Evolutionary conservation across 345 rosid genomes (phyloP).

Genomic region (Aquilaria yunnanensis): DNA sequence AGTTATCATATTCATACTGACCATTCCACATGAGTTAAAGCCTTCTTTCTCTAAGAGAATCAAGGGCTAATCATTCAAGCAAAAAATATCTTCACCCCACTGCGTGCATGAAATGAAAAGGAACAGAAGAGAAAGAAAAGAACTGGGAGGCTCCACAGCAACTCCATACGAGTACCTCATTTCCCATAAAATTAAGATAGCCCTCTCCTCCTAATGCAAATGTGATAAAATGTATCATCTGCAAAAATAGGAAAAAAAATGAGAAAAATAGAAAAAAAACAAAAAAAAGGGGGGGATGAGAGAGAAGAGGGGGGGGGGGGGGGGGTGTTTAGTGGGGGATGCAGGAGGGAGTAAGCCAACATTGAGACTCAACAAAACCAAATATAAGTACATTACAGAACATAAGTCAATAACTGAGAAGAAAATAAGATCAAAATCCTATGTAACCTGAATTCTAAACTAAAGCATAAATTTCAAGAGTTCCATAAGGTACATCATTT

Average conservation of each 20-base stretch:
- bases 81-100: too few relatives aligned
- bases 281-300: neutral
- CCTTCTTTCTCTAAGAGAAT: too few relatives aligned
- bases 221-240: conserved; percentile 76
- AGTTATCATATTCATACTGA: too few relatives aligned
- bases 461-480: neutral
- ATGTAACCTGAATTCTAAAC: neutral
- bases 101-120: too few relatives aligned
- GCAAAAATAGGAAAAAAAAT: conserved; percentile 13
- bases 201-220: conserved; percentile 86
- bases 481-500: too few relatives aligned
- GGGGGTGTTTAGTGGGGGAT: neutral
- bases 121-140: too few relatives aligned
- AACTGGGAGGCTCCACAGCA: too few relatives aligned
- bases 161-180: conserved; percentile 42
- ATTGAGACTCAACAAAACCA: neutral
- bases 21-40: too few relatives aligned
- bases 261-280: neutral
- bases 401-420: conserved; percentile 6
- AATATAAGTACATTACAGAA: neutral
- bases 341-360: conserved; percentile 8
- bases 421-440: conserved; percentile 1
- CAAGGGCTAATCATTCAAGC: too few relatives aligned
- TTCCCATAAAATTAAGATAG: conserved; percentile 83
- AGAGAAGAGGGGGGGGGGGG: too few relatives aligned